phyloP scores from a whole-genome alignment of 202 grass and related monocot species.

The Digitaria exilis region DNA sequence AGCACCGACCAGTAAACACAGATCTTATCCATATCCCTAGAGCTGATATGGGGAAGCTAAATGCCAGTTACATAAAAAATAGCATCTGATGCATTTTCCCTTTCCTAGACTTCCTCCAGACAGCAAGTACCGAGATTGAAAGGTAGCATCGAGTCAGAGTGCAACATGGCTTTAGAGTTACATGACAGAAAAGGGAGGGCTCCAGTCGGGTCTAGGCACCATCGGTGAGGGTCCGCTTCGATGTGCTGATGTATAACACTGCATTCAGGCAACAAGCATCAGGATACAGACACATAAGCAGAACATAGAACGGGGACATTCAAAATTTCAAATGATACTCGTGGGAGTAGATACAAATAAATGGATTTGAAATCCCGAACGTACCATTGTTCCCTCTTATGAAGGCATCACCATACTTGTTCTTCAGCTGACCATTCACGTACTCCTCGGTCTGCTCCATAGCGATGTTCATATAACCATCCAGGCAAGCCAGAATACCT shows the following conservation, averaged over 20 bases:
- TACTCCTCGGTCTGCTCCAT: constrained; percentile 97
- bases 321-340: not conserved
- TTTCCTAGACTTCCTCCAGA: not conserved
- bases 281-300: not conserved
- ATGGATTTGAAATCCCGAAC: not conserved
- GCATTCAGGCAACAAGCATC: constrained; percentile 32
- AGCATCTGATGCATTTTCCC: constrained; percentile 13
- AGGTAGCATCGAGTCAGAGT: constrained; percentile 23
- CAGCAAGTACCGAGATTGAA: constrained; percentile 33
- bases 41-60: constrained; percentile 32
- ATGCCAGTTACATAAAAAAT: constrained; percentile 31
- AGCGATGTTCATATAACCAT: constrained; percentile 94
- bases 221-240: constrained; percentile 63
- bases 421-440: constrained; percentile 73
- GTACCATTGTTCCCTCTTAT: constrained; percentile 96
- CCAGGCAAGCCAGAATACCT: constrained; percentile 93
- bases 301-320: not conserved
- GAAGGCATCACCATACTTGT: constrained; percentile 92
- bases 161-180: constrained; percentile 9
- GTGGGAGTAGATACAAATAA: not conserved
- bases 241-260: constrained; percentile 96
- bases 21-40: constrained; percentile 26
- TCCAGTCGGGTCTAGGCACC: constrained; percentile 13
- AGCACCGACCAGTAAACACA: not conserved
- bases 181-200: not conserved